Base-by-base conservation (phyloP, 768 basidiomycete genomes). In the Chlorophyllum brunneum region DNA sequence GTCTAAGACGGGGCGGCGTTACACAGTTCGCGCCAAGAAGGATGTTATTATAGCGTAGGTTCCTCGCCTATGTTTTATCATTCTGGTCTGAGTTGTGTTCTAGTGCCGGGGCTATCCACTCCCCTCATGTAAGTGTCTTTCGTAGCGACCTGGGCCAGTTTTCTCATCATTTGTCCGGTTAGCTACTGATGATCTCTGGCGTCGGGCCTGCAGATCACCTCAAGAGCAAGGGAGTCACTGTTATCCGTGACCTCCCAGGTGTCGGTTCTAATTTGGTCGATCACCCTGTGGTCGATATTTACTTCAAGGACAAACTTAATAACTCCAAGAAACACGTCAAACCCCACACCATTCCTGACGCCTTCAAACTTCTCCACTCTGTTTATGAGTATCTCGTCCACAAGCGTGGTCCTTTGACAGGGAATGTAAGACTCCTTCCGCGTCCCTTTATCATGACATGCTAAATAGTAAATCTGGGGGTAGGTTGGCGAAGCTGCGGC, bases 191-290 rank as follows among this genome's bases (percentile, higher is more conserved):
- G 75, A 73, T 88, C 15, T 88, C 86, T 31, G 92, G 92, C 9
- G 69, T 94, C 41, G 92, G 91, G 2, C 86, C 88, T 30, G 73
- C 75, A 1, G 70, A 70, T 1, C 74, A 86, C 10, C 72, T 92
- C 31, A 57, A 70, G 9, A 63, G 70, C 31, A 69, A 82, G 51
- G 65, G 67, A 4, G 83, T 94, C 18, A 70, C 78, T 0, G 66
- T 83, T 26, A 67, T 84, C 16, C 61, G 79, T 5, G 81, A 91
- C 58, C 76, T 86, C 1, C 84, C 86, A 0, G 83, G 83, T 9
- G 89, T 94, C 16, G 92, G 92, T 11, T 70, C 77, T 7, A 76
- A 91, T 63, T 75, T 93, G 15, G 70, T 77, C 39, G 91, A 93
- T 61, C 91, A 92, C 59, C 71, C 75, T 3, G 72, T 75, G 11